Evolutionary conservation across 805 yeast genomes (phyloP).

Genomic region (Zygosaccharomyces bisporus): DNA sequence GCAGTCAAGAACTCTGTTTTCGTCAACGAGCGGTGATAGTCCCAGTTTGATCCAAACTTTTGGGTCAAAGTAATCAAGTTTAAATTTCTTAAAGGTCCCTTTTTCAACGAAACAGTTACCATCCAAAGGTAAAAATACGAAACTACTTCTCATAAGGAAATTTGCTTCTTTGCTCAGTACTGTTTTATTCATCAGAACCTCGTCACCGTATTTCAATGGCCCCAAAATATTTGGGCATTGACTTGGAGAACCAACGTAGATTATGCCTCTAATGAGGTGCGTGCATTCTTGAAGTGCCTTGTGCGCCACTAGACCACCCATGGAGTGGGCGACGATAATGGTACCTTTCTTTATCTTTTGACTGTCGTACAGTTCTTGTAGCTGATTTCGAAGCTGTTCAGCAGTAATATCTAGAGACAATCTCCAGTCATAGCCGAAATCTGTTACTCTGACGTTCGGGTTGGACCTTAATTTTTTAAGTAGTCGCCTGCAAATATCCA

Average conservation of each 20-base stretch:
- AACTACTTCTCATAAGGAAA: conserved; percentile 85
- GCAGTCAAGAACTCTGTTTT: conserved; percentile 23
- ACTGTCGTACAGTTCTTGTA: conserved; percentile 40
- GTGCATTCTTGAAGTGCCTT: conserved; percentile 70
- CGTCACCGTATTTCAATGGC: conserved; percentile 78
- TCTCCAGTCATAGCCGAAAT: conserved; percentile 95
- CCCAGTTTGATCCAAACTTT: conserved; percentile 75
- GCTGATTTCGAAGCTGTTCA: conserved; percentile 45
- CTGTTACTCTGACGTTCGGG: conserved; percentile 58
- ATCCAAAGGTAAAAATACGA: conserved; percentile 67
- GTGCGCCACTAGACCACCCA: conserved; percentile 90
- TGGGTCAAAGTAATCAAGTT: conserved; percentile 75
- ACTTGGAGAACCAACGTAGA: conserved; percentile 81
- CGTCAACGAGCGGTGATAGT: conserved; percentile 65
- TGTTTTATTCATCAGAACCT: conserved; percentile 68
- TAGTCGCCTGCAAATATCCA: conserved; percentile 67
- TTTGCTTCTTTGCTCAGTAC: conserved; percentile 76
- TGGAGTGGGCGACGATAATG: conserved; percentile 80
- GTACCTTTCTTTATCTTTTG: conserved; percentile 51
- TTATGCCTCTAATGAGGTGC: conserved; percentile 61
- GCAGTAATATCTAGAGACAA: conserved; percentile 58
- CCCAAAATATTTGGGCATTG: conserved; percentile 85
- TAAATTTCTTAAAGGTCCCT: conserved; percentile 52
- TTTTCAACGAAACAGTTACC: conserved; percentile 72
- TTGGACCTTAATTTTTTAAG: conserved; percentile 50